Evolutionary conservation across 768 basidiomycete genomes (phyloP).

Genomic region (Tephrocybe sp.): DNA sequence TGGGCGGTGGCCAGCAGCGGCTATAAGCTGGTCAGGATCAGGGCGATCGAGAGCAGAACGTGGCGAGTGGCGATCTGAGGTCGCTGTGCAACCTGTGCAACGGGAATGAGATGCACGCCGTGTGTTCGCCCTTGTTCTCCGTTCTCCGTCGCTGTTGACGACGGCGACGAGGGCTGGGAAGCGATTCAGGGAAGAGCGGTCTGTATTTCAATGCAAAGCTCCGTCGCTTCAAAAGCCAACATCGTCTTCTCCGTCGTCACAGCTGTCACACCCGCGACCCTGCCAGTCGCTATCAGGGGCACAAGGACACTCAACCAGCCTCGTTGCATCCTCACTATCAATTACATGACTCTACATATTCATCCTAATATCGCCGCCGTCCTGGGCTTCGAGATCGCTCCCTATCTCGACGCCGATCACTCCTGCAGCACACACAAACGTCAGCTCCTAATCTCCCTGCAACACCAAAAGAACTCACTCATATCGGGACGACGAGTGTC

Average conservation of each 20-base stretch:
- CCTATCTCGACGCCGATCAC: conserved; percentile 69
- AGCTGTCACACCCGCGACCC: conserved; percentile 20
- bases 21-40: too few species aligned
- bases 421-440: conserved; percentile 31
- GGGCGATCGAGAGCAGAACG: too few species aligned
- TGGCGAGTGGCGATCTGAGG: too few species aligned
- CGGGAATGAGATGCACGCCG: conserved; percentile 15
- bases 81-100: too few species aligned
- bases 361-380: conserved; percentile 55
- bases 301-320: too few species aligned
- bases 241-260: conserved; percentile 18
- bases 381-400: conserved; percentile 75
- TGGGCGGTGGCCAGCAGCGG: conserved; percentile 15
- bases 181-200: too few species aligned
- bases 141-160: background rate
- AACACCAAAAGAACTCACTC: conserved; percentile 51
- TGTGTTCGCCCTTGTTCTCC: conserved; percentile 10
- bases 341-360: too few species aligned
- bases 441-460: conserved; percentile 24
- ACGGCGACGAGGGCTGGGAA: conserved; percentile 13
- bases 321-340: conserved; percentile 13
- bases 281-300: background rate
- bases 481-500: conserved; percentile 67
- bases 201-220: too few species aligned
- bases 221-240: conserved; percentile 13